These are phyloP conservation scores for Miamiensis avidus DNA, from an alignment of 169 alveolate genomes.

Conservation along the genomic window DNA sequence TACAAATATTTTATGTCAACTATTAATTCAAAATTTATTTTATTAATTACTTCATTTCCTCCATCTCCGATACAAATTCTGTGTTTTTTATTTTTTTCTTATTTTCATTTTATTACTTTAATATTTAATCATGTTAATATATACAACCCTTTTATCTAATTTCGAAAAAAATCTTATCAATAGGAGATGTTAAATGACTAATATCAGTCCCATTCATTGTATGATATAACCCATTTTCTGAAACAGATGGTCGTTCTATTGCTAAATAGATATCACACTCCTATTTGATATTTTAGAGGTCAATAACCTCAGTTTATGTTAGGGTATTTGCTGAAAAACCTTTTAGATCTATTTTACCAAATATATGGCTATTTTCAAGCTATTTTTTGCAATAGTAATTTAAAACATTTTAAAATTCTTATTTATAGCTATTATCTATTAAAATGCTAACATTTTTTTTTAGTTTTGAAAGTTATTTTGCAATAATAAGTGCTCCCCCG, in stretches of 20 bases:
- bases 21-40: background rate
- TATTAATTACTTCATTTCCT: background rate
- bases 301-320: background rate
- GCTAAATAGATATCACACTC: background rate
- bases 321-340: background rate
- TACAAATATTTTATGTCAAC: background rate
- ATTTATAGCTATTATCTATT: background rate
- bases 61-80: background rate
- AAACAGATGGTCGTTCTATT: background rate
- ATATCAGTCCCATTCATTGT: background rate
- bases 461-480: background rate
- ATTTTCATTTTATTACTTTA: no score
- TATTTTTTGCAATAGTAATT: no score
- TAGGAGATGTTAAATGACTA: background rate
- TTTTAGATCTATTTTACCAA: background rate
- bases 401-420: no score
- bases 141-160: no score
- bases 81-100: no score
- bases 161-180: background rate
- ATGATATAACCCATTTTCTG: background rate
- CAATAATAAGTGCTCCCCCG: background rate
- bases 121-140: background rate
- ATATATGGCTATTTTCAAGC: no score
- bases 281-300: no score
- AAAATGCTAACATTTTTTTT: no score